Evolutionary conservation across 2,329 filamentous ascomycete genomes (phyloP), one percentile per base, ranked within the genome.

Genomic region (Fusarium pseudoanthophilum): DNA sequence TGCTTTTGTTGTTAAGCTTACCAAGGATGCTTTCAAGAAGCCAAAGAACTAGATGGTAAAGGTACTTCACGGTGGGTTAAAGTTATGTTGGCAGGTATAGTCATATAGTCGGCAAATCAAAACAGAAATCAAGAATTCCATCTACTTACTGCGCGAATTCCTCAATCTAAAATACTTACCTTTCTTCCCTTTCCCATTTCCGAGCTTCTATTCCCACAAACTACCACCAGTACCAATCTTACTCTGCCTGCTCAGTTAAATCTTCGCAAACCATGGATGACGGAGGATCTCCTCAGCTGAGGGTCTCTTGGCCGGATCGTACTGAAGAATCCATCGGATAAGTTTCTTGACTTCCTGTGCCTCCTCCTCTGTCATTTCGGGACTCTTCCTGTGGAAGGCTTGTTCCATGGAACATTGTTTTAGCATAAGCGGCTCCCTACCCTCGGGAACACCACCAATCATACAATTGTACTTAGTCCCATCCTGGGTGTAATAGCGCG

Each of bases 1-100:
- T 57, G 82, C 83, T 10, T 88, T 85, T 55, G 82, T 85, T 13
- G 80, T 88, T 16, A 88, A 77, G 64, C 42, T 77, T 39, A 86
- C 75, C 1, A 10, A 48, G n/a, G 8, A 21, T 7, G 67, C 67
- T 16, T 69, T 69, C 21, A 20, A 51, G 24, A 70, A 65, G 66
- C 66, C 67, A 1, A 55, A 70, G 46, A 59, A 52, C 26, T 69
- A 65, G 4, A 4, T 15, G 10, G 2, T 3, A 15, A 16, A n/a
- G 2, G 4, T 7, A 3, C 24, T 53, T 37, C n/a, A 11, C 18
- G 3, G 0, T 28, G 0, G 4, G 4, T 4, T 13, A 1, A 6
- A 5, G 32, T 21, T 20, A 0, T 10, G 7, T 13, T 16, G 24
- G 4, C 1, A 4, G 4, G 32, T 3, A 9, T 0, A 16, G 0